A percentile compares a stretch with the other conserved stretches of the same genome.
Conservation (phyloP, 2,329 filamentous ascomycete genomes). For the Teratosphaeria destructans region DNA sequence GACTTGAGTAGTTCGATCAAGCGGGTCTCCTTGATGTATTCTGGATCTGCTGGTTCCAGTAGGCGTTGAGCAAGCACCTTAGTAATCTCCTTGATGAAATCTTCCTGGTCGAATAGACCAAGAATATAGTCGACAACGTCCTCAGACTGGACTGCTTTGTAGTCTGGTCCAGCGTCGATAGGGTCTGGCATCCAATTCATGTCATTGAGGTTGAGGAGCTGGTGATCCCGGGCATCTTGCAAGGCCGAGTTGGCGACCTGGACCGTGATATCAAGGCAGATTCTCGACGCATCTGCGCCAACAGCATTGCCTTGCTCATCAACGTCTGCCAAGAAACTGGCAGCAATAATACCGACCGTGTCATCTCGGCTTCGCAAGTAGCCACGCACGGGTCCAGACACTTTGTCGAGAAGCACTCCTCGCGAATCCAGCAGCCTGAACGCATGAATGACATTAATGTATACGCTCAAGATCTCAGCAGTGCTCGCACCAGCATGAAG, state of each 20-base stretch:
- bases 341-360: constrained; percentile 66
- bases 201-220: constrained; percentile 81
- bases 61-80: constrained; percentile 78
- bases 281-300: constrained; percentile 35
- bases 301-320: constrained; percentile 33
- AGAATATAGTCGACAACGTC: constrained; percentile 90
- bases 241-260: constrained; percentile 53
- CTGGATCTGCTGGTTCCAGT: constrained; percentile 47
- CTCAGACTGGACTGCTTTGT: constrained; percentile 76
- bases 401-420: constrained; percentile 64
- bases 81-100: constrained; percentile 93
- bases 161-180: constrained; percentile 80
- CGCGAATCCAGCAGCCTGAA: constrained; percentile 68
- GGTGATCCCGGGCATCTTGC: constrained; percentile 35
- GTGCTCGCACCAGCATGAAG: constrained; percentile 69
- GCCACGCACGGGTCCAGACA: constrained; percentile 61
- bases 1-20: constrained; percentile 81
- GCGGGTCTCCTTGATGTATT: constrained; percentile 69
- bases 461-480: constrained; percentile 63
- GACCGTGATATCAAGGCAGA: constrained; percentile 55
- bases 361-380: constrained; percentile 70
- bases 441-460: constrained; percentile 68
- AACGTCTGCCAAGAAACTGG: constrained; percentile 57
- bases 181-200: constrained; percentile 91
- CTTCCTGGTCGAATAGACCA: constrained; percentile 75